Conservation (phyloP, 192 early-diverging fungal species). For the Coemansia sp. region DNA sequence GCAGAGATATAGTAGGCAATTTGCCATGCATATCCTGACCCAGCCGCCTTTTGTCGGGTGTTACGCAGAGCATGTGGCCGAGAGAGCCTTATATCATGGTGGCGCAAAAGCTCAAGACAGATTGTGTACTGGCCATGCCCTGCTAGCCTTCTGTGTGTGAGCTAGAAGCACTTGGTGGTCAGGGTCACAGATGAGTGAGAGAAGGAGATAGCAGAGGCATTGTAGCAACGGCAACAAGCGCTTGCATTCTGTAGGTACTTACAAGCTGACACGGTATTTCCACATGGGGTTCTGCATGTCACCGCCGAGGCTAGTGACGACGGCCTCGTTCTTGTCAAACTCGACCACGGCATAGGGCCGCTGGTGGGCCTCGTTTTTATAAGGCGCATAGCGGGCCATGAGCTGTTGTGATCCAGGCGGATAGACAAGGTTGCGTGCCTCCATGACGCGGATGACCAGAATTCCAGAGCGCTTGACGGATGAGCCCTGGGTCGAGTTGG, state of each 20-base stretch:
- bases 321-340: constrained; percentile 94
- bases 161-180: not conserved
- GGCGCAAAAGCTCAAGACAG: constrained; percentile 1
- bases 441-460: constrained; percentile 82
- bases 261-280: constrained; percentile 80
- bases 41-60: not conserved
- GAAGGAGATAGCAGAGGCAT: not conserved
- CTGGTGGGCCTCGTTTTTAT: constrained; percentile 65
- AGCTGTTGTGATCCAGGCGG: constrained; percentile 65
- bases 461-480: constrained; percentile 61
- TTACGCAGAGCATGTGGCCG: not conserved
- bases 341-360: constrained; percentile 89
- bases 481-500: constrained; percentile 22
- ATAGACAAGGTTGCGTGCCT: constrained; percentile 75
- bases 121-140: not conserved
- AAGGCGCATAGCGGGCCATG: constrained; percentile 56
- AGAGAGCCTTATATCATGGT: not conserved
- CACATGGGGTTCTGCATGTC: constrained; percentile 75
- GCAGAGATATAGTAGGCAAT: constrained; percentile 13
- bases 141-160: not conserved
- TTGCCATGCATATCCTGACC: constrained; percentile 8
- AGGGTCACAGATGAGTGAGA: constrained; percentile 7
- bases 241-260: constrained; percentile 44
- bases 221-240: not conserved
- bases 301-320: constrained; percentile 80